Conservation (phyloP, 192 early-diverging fungal species). For the Blastocladiella britannica region DNA sequence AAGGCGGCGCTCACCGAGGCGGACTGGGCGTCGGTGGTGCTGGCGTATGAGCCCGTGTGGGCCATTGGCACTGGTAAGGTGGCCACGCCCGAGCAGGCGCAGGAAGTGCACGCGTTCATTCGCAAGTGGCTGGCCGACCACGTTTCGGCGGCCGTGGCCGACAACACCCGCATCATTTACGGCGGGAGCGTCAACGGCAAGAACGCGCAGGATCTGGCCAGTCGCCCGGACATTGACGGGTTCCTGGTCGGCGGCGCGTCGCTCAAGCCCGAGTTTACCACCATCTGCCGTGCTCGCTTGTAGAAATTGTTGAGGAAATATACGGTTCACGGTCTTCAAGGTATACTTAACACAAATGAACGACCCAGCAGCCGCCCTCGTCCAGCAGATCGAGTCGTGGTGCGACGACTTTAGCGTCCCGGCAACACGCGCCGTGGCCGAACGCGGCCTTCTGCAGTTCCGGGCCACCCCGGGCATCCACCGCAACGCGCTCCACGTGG, state of each 20-base stretch:
- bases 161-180: constrained; percentile 80
- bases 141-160: constrained; percentile 67
- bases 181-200: constrained; percentile 85
- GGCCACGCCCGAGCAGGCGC: constrained; percentile 81
- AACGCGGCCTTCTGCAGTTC: no score
- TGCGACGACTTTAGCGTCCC: no score
- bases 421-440: no score
- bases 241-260: constrained; percentile 99
- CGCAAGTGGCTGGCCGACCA: constrained; percentile 67
- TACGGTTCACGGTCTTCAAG: no score
- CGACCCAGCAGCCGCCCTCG: no score
- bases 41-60: constrained; percentile 99
- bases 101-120: constrained; percentile 82
- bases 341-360: no score
- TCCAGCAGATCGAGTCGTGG: no score
- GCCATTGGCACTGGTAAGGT: constrained; percentile 99
- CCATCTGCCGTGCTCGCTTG: constrained; percentile 29
- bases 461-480: no score
- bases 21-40: constrained; percentile 84
- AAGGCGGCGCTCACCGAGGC: constrained; percentile 34
- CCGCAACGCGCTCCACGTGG: no score
- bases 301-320: constrained; percentile 3
- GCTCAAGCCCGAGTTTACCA: constrained; percentile 73
- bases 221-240: constrained; percentile 85
- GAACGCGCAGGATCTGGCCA: constrained; percentile 58